These are phyloP conservation scores for Lithospermum erythrorhizon DNA, from an alignment of 257 asterid species.

Conservation along the genomic window DNA sequence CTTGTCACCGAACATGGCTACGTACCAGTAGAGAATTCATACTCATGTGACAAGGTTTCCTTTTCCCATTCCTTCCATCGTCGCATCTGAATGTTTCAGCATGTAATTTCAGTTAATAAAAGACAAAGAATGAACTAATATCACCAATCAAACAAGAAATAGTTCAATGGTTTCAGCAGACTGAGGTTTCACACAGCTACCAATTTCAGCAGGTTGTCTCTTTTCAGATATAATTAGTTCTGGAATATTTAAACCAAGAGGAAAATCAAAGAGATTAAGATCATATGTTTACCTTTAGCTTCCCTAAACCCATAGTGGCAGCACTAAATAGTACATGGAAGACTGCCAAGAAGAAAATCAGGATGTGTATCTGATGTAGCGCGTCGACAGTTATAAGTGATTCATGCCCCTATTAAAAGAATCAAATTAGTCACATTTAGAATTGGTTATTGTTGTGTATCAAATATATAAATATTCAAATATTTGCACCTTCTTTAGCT, in stretches of 20 bases:
- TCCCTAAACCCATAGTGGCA: conserved; percentile 83
- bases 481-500: not conserved
- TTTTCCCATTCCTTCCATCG: conserved; percentile 95
- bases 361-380: conserved; percentile 88
- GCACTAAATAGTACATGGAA: conserved; percentile 78
- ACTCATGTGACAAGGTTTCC: conserved; percentile 61
- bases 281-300: conserved; percentile 50
- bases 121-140: not conserved
- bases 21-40: conserved; percentile 75
- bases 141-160: not conserved
- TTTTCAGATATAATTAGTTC: not conserved
- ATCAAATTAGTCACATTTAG: not conserved
- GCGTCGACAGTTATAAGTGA: conserved; percentile 27
- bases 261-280: too few relatives aligned
- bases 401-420: conserved; percentile 4
- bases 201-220: not conserved
- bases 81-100: conserved; percentile 45
- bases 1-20: not conserved
- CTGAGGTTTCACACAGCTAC: not conserved
- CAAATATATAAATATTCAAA: not conserved
- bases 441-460: not conserved
- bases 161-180: not conserved
- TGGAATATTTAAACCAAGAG: not conserved
- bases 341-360: conserved; percentile 84
- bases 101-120: not conserved